A percentile compares a stretch with the other conserved stretches of the same genome.
Evolutionary conservation across 768 basidiomycete genomes (phyloP).

Genomic region (Pleurotus sapidus): DNA sequence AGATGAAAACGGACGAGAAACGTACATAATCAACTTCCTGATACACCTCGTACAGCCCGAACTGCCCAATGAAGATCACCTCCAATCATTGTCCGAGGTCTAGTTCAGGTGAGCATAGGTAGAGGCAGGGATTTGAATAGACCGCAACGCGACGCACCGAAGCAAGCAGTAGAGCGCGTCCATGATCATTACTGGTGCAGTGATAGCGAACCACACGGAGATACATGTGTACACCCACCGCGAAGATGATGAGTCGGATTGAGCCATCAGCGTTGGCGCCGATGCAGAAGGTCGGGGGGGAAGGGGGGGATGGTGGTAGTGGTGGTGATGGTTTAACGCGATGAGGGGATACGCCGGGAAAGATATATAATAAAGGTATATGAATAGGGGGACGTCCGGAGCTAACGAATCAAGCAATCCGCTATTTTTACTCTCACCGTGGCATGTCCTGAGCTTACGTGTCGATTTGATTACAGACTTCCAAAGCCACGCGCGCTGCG

Average conservation of each 20-base stretch:
- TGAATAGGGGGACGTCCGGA: not conserved
- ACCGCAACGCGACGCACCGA: conserved; percentile 20
- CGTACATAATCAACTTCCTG: conserved; percentile 44
- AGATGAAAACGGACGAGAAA: conserved; percentile 9
- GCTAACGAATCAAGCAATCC: not conserved
- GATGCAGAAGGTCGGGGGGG: not conserved
- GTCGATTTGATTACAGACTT: not conserved
- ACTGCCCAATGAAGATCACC: conserved; percentile 86
- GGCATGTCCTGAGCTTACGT: conserved; percentile 7
- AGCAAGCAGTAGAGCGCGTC: conserved; percentile 56
- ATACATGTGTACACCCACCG: conserved; percentile 40
- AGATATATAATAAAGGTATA: not conserved
- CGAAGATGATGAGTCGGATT: not conserved
- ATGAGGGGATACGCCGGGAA: not conserved
- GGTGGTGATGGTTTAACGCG: not conserved
- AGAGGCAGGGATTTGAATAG: conserved; percentile 38
- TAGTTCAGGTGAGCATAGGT: conserved; percentile 11
- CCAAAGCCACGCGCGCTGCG: conserved; percentile 4
- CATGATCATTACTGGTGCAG: conserved; percentile 65
- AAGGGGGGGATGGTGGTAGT: conserved; percentile 23
- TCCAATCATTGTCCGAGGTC: conserved; percentile 47
- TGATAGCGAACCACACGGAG: conserved; percentile 54
- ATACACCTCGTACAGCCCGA: conserved; percentile 71
- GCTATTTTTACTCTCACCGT: not conserved
- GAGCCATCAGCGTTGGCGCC: not conserved